Base-by-base conservation (phyloP, 2,329 filamentous ascomycete genomes). In the Fusarium hainanense region DNA sequence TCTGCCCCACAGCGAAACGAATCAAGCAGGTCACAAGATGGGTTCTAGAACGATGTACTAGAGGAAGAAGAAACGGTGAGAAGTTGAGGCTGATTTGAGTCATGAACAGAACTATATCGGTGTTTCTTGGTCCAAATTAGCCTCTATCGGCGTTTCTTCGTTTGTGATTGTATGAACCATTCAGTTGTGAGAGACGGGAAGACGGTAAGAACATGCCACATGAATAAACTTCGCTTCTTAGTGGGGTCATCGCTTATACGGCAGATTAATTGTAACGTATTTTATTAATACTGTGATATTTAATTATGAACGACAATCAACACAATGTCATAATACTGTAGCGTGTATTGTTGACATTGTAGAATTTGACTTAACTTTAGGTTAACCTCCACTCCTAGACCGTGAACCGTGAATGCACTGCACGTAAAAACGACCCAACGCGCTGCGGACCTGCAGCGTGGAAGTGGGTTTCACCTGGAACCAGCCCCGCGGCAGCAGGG, bases 1-100 rank as follows among this genome's bases (percentile, higher is more conserved):
- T 54, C 64, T 66, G 68, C 68, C 68, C 68, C 68, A 70, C 68
- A 56, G 58, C 55, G 59, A 65, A 66, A 66, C 61, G 10, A 71
- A 71, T 62, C 23, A 23, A 70, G 68, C 51, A 70, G 68, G 68
- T 70, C 68, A 71, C 59, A 71, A 50, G 59, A 69, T 40, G 43
- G 23, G 21, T 69, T 71, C 59, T 69, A 54, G 68, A 66, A 58
- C 48, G 16, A 23, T 40, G 28, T 30, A 28, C 55, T 54, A 48
- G 52, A 55, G 46, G 12, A 11, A n/a, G 20, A 55, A 69, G 58
- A 66, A 42, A 70, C 68, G 68, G 64, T 69, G 68, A 69, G 55
- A 56, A 42, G 23, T 41, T 7, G 60, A 23, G 30, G 44, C 4
- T 23, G 48, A 46, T 52, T 52, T 20, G 18, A 41, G 46, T 46